Base-by-base conservation (phyloP, 495 filamentous ascomycete genomes). In the Neurospora discreta region DNA sequence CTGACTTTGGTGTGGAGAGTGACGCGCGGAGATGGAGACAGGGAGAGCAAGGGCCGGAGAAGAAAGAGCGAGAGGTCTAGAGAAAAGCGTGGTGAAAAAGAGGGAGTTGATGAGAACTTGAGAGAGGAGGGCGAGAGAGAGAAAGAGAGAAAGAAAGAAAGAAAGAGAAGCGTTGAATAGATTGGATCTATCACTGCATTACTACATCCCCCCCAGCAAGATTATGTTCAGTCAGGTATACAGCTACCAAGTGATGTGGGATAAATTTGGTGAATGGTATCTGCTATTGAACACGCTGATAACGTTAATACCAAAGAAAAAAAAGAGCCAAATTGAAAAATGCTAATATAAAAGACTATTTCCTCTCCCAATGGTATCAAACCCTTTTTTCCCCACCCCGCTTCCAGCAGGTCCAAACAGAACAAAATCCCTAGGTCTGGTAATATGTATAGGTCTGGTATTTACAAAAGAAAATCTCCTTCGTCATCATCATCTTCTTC, bases 401-500 rank as follows among this genome's bases (percentile, higher is more conserved):
- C 13, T 16, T 18, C 13, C 44, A 11, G 36, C n/a, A 36, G 6
- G 10, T 39, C 38, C 38, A 39, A 39, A 39, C 38, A 36, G 8
- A 3, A 11, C 2, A 52, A 39, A 30, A 52, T 13, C 52, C 6
- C 52, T 33, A 60, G 23, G 9, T 30, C n/a, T n/a, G n/a, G n/a
- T n/a, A n/a, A 30, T 60, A 33, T 60, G 52, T 26, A 9, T 60
- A 60, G 13, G 13, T 33, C n/a, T 5, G 33, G 33, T 36, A 60
- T 60, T 60, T 33, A 60, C 52, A 60, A 60, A 58, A 58, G 46
- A 58, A 58, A 58, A 5, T 36, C 5, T 3, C 33, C 2, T 33
- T n/a, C n/a, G n/a, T n/a, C n/a, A n/a, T n/a, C n/a, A n/a, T n/a
- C 0, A 1, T 38, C 0, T 60, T 60, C 7, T 5, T 2, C 7